These are phyloP conservation scores for Dalbergia oliveri DNA, from an alignment of 306 rosid species.

Conservation along the genomic window DNA sequence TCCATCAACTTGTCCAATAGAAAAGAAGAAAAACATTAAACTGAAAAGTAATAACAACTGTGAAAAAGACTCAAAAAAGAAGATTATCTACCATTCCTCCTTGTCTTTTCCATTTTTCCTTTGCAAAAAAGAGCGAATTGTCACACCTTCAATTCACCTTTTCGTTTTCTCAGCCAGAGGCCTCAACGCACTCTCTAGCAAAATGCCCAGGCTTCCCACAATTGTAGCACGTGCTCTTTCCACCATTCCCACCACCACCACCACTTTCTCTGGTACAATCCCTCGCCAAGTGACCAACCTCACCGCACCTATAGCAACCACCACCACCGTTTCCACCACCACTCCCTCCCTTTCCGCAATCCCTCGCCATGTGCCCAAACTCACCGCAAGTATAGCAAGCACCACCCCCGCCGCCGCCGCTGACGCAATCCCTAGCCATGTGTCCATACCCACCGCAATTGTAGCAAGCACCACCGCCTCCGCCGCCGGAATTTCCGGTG, in stretches of 20 bases:
- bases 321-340: slow-evolving; percentile 43
- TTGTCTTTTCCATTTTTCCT: slow-evolving; percentile 40
- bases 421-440: slow-evolving; percentile 73
- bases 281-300: slow-evolving; percentile 73
- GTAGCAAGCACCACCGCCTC: slow-evolving; percentile 59
- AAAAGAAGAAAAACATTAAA: slow-evolving; percentile 36
- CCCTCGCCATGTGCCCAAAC: slow-evolving; percentile 69
- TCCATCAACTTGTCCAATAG: slow-evolving; percentile 3
- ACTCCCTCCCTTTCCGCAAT: slow-evolving; percentile 45
- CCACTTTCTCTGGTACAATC: slow-evolving; percentile 62
- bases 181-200: slow-evolving; percentile 77
- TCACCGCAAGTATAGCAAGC: slow-evolving; percentile 67
- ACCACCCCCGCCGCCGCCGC: slow-evolving; percentile 19
- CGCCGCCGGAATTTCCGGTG: slow-evolving; percentile 42
- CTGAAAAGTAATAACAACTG: slow-evolving; percentile 25
- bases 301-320: slow-evolving; percentile 68
- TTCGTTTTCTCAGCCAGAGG: slow-evolving; percentile 44
- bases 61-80: slow-evolving; percentile 35
- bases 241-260: slow-evolving; percentile 11
- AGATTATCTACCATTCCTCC: slow-evolving; percentile 71
- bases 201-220: slow-evolving; percentile 83
- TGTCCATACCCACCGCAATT: slow-evolving; percentile 78
- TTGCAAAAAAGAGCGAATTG: slow-evolving; percentile 9
- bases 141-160: not conserved
- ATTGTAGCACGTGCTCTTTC: slow-evolving; percentile 58